Conservation (phyloP, 2,329 filamentous ascomycete species). For the Arthroderma sp. region DNA sequence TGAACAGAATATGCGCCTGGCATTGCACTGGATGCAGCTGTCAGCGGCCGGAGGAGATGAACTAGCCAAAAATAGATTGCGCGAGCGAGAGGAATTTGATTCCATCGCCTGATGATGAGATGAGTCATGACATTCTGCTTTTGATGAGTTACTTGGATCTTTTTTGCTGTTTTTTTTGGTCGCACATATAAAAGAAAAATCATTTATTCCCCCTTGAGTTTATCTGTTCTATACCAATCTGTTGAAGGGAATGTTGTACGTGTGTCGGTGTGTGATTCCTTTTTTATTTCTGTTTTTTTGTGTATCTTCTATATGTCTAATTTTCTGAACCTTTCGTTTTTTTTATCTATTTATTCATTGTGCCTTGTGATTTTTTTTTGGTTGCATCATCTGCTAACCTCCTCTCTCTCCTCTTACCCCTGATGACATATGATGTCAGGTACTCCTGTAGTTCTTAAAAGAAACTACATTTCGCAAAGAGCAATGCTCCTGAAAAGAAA, state of each 20-base stretch:
- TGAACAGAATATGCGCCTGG: constrained; percentile 80
- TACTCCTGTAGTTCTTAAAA: too few species aligned
- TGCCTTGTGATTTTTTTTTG: constrained; percentile 1
- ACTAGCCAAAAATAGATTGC: constrained; percentile 67
- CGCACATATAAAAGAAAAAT: background rate
- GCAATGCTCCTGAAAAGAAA: too few species aligned
- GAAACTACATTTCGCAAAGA: too few species aligned
- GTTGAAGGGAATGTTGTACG: constrained; percentile 4
- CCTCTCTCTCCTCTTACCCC: too few species aligned
- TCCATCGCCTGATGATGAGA: constrained; percentile 35
- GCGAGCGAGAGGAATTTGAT: constrained; percentile 54
- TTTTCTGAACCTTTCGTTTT: background rate
- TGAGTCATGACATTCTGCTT: background rate
- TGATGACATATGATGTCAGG: too few species aligned
- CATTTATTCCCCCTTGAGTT: constrained; percentile 10
- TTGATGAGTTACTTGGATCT: background rate
- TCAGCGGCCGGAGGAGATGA: constrained; percentile 76
- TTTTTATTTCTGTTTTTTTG: constrained; percentile 4
- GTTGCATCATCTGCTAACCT: too few species aligned
- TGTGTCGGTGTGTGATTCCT: constrained; percentile 1
- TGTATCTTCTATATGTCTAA: constrained; percentile 2
- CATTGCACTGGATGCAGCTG: constrained; percentile 93
- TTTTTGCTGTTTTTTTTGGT: constrained; percentile 9
- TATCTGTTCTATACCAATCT: constrained; percentile 15
- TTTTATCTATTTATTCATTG: background rate